Evolutionary conservation across 352 stramenopile genomes (phyloP).

Genomic region (Pythium biforme): DNA sequence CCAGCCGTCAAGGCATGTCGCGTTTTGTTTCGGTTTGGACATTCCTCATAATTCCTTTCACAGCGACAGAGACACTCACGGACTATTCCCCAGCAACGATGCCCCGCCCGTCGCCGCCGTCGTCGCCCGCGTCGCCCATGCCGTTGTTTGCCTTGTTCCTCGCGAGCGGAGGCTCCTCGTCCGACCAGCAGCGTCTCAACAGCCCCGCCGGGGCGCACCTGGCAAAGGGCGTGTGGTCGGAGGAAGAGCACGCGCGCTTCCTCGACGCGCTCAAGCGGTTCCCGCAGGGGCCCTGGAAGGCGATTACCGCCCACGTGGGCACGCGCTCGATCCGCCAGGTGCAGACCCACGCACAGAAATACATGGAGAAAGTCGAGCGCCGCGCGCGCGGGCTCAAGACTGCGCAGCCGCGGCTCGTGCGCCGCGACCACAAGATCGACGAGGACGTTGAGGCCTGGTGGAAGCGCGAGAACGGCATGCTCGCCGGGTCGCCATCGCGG

Average conservation of each 20-base stretch:
- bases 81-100: background rate
- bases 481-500: slow-evolving; percentile 6
- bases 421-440: slow-evolving; percentile 22
- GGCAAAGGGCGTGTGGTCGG: slow-evolving; percentile 21
- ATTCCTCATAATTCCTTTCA: background rate
- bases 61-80: too few species aligned
- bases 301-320: slow-evolving; percentile 19
- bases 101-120: background rate
- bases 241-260: slow-evolving; percentile 28
- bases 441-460: slow-evolving; percentile 20
- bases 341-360: slow-evolving; percentile 27
- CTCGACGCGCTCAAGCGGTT: slow-evolving; percentile 27
- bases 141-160: background rate
- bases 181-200: background rate
- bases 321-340: slow-evolving; percentile 24
- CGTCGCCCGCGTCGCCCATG: background rate
- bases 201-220: too few species aligned
- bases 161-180: background rate
- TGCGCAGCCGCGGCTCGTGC: slow-evolving; percentile 5
- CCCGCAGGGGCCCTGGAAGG: slow-evolving; percentile 19
- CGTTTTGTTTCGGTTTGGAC: too few species aligned
- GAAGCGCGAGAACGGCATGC: slow-evolving; percentile 10
- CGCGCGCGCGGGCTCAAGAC: slow-evolving; percentile 20
- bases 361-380: slow-evolving; percentile 22
- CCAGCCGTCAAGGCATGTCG: too few species aligned